Percentiles rank a stretch among this genome's conserved stretches.
Conservation (phyloP, 495 filamentous ascomycete species). For the Penicillium cataractarum region DNA sequence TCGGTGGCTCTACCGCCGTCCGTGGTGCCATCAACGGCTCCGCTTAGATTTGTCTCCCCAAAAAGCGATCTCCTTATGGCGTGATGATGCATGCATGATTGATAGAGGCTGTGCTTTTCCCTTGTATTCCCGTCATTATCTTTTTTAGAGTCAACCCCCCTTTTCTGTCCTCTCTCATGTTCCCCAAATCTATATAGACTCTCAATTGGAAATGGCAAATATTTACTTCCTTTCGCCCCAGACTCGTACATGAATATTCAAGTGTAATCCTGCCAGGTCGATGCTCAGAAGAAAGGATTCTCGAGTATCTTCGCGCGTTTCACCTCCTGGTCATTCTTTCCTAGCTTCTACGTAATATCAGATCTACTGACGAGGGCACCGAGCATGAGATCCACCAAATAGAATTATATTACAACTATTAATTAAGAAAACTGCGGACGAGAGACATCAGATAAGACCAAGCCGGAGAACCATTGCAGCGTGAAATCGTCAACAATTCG, state of each 20-base stretch:
- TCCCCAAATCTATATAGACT: conserved; percentile 26
- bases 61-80: conserved; percentile 37
- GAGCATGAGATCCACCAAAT: not conserved
- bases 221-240: conserved; percentile 13
- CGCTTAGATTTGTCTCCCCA: conserved; percentile 31
- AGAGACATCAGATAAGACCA: conserved; percentile 16
- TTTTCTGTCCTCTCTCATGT: conserved; percentile 22
- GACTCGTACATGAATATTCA: no score
- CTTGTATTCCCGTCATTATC: conserved; percentile 26
- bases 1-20: conserved; percentile 83
- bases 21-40: conserved; percentile 66
- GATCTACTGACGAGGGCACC: not conserved
- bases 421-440: conserved; percentile 13
- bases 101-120: conserved; percentile 36
- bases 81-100: conserved; percentile 41
- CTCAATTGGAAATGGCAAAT: conserved; percentile 28
- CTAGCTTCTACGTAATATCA: not conserved
- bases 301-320: not conserved
- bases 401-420: conserved; percentile 38
- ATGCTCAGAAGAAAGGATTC: no score
- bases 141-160: conserved; percentile 26
- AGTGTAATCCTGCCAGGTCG: no score
- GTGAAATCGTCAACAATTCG: conserved; percentile 24
- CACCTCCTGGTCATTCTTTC: not conserved
- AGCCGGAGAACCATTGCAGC: conserved; percentile 16